Percentiles rank a stretch among this genome's conserved stretches.
phyloP scores from a whole-genome alignment of 2,329 filamentous ascomycete genomes.

The Elsinoe necatrix region DNA sequence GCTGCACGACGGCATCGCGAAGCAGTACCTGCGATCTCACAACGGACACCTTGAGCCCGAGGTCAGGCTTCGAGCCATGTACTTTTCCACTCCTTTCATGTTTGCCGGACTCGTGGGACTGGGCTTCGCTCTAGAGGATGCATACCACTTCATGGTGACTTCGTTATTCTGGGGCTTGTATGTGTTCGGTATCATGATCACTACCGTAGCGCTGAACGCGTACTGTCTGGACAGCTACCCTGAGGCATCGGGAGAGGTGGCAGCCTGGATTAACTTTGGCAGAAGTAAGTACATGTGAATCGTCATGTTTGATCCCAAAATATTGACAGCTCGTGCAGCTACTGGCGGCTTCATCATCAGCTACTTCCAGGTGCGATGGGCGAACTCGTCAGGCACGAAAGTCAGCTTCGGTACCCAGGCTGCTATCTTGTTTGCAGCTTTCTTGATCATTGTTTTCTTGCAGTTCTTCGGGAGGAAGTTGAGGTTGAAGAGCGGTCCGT shows the following conservation, averaged over 20 bases:
- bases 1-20: slow-evolving; percentile 41
- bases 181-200: slow-evolving; percentile 49
- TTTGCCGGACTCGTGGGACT: slow-evolving; percentile 44
- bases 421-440: slow-evolving; percentile 14
- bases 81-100: slow-evolving; percentile 43
- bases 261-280: slow-evolving; percentile 44
- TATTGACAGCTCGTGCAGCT: too few relatives aligned
- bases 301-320: too few relatives aligned
- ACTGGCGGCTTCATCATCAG: slow-evolving; percentile 44
- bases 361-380: slow-evolving; percentile 48
- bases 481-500: slow-evolving; percentile 14
- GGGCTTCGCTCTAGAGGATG: slow-evolving; percentile 42
- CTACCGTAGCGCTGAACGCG: slow-evolving; percentile 44
- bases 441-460: slow-evolving; percentile 17
- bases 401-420: slow-evolving; percentile 19
- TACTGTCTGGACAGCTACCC: slow-evolving; percentile 50
- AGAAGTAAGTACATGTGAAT: slow-evolving; percentile 14
- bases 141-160: slow-evolving; percentile 46
- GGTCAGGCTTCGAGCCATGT: slow-evolving; percentile 43
- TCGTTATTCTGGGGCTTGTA: slow-evolving; percentile 47
- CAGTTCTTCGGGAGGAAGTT: slow-evolving; percentile 18
- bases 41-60: slow-evolving; percentile 50
- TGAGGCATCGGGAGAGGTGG: slow-evolving; percentile 47
- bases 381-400: slow-evolving; percentile 15
- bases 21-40: slow-evolving; percentile 26